Evolutionary conservation across 169 alveolate genomes (phyloP), one percentile per base, ranked within the genome.

Genomic region (Theileria parva): DNA sequence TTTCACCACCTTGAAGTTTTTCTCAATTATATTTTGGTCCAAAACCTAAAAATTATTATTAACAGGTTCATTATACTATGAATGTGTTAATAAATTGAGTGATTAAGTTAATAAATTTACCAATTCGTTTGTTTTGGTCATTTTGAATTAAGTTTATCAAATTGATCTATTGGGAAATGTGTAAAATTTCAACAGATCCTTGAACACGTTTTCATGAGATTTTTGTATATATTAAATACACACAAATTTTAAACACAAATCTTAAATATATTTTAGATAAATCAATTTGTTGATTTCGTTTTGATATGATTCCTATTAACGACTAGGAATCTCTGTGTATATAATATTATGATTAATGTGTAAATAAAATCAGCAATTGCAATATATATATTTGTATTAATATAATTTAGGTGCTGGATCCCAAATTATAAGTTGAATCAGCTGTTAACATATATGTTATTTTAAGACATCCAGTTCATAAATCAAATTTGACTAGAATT

Each of bases 1-100:
- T 28, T 67, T 59, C 8, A 78, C 74, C 50, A 55, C 79, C 66
- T 25, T 83, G 60, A 71, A 83, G 50, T 77, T 65, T 30, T 6
- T 21, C 2, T 27, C 50, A 12, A 76, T 70, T 19, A 48, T 34
- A 63, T 63, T 17, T 39, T 63, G 44, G 25, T 63, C 50, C 71
- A 63, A 39, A 4, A 13, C n/a, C 71, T 63, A 39, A 21, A 63
- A 21, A 9, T 6, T 11, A 57, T 13, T 19, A 57, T 57, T 8
- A 57, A 1, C 0, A 13, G 17, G 2, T 17, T 25, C 28, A 57
- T 19, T 8, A 19, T 21, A 3, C 2, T 21, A 6, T 57, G 61
- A 53, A 2, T 53, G 25, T 53, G 6, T 17, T 1, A 19, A n/a
- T 19, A n/a, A 53, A 53, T 53, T 53, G 6, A 2, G 61, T 2